A percentile compares a stretch with the other conserved stretches of the same genome.
phyloP scores from a whole-genome alignment of 148 eudicot genomes.

The Vaccinium darrowii region DNA sequence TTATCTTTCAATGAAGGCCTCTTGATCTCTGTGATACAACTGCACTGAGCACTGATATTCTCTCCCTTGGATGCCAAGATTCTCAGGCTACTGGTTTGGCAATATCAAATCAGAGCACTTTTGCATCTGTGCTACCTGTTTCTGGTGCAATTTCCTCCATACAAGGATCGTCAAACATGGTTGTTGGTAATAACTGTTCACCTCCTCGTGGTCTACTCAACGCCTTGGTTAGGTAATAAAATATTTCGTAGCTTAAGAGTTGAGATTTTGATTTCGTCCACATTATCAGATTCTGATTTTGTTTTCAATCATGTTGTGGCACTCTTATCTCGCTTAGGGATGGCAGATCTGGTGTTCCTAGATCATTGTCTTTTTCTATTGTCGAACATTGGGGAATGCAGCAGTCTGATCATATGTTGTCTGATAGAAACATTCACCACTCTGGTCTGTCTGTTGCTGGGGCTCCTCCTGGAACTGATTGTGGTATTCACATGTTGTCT shows the following conservation, averaged over 20 bases:
- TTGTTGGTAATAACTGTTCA: conserved; percentile 34
- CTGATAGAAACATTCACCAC: conserved; percentile 65
- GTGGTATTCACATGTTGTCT: conserved; percentile 53
- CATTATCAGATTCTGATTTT: conserved; percentile 3
- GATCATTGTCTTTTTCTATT: conserved; percentile 58
- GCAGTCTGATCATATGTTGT: conserved; percentile 54
- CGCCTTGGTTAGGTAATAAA: conserved; percentile 54
- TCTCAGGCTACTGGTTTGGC: conserved; percentile 32
- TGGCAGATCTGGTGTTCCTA: conserved; percentile 59
- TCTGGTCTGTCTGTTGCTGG: conserved; percentile 52
- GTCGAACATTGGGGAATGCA: conserved; percentile 80
- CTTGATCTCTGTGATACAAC: conserved; percentile 77
- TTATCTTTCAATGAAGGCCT: conserved; percentile 56
- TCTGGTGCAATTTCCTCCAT: conserved; percentile 30
- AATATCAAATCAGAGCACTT: conserved; percentile 30
- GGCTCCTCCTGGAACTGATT: conserved; percentile 59
- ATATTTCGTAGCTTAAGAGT: not conserved
- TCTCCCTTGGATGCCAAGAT: conserved; percentile 58
- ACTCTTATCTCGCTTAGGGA: conserved; percentile 37
- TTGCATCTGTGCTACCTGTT: conserved; percentile 31
- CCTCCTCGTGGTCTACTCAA: conserved; percentile 35
- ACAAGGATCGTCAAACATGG: conserved; percentile 34
- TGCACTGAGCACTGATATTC: conserved; percentile 58
- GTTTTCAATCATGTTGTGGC: not conserved
- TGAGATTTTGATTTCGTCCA: not conserved